Conservation (phyloP, 2,329 filamentous ascomycete species). For the Fusarium sp. region DNA sequence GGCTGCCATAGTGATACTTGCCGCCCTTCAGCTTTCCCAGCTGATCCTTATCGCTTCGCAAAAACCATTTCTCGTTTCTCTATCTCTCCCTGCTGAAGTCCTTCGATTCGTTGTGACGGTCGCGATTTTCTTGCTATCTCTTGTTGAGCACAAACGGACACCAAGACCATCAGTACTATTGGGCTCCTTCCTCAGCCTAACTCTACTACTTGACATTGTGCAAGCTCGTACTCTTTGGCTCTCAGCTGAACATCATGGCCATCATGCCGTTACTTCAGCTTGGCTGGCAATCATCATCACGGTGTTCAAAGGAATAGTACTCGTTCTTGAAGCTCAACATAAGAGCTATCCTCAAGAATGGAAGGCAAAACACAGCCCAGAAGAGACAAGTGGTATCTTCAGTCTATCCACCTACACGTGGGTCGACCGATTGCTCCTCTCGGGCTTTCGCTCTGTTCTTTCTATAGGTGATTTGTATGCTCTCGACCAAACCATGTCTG, state of each 20-base stretch:
- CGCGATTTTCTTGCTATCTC: neutral
- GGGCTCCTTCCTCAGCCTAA: neutral
- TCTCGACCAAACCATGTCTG: neutral
- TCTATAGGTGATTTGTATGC: neutral
- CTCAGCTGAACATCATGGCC: neutral
- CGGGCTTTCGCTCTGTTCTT: neutral
- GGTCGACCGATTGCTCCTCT: slow-evolving; percentile 40
- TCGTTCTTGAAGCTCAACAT: neutral
- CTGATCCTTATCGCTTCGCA: neutral
- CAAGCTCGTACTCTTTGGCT: slow-evolving; percentile 1
- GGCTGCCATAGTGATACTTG: neutral
- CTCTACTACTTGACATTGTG: neutral
- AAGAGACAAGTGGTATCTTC: slow-evolving; percentile 42
- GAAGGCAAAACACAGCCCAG: slow-evolving; percentile 33
- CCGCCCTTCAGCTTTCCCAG: neutral
- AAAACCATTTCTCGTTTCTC: neutral
- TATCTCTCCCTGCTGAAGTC: neutral
- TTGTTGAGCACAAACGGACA: neutral
- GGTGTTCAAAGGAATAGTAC: neutral
- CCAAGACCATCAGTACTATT: neutral
- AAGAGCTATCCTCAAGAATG: neutral
- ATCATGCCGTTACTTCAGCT: neutral
- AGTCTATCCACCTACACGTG: slow-evolving; percentile 45
- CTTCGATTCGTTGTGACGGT: neutral
- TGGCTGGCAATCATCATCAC: neutral